Base-by-base conservation (phyloP, 345 rosid genomes). In the Boechera divaricarpa region DNA sequence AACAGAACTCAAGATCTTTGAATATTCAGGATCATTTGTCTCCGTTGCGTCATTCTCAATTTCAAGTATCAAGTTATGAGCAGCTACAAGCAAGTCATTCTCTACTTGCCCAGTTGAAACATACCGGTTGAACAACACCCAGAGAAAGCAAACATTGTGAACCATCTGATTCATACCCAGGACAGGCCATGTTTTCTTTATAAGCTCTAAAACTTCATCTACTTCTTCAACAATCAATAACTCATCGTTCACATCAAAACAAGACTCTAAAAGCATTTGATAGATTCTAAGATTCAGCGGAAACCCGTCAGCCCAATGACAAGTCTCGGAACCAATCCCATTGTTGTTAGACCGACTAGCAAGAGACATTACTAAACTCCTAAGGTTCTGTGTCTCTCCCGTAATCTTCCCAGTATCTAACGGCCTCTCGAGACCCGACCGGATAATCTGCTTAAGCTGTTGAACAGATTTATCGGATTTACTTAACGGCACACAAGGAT, bases 241-340 rank as follows among this genome's bases (percentile, higher is more conserved):
- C 72, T 88, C 90, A 16, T 95, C 96, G 21, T 86, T 82, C 16
- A 91, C 82, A 81, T 95, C 98, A 44, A 95, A 95, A 64, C 93
- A 91, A 48, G 98, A 89, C 80, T 91, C 94, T 44, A 95, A 77
- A 58, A 95, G 91, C 80, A 82, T 57, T 54, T 84, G 87, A 78
- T 92, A 95, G 54, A 92, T 81, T 69, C 93, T 79, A 24, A 95
- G 85, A 82, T 92, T 95, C 41, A 95, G 48, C 0, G 96, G 97
- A 48, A 87, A 85, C 65, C 97, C 99, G 60, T 92, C 98, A 67
- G 97, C 98, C 99, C 99, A 95, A 70, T 92, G 98, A 76, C 91
- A 87, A 42, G 79, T 80, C 73, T 91, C 97, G 0, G 92, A 70
- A 41, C 82, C 70, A 74, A 90, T 85, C 16, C 90, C 96, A 4